phyloP scores from a whole-genome alignment of 164 flowering plant species.

The Magnolia sinica region DNA sequence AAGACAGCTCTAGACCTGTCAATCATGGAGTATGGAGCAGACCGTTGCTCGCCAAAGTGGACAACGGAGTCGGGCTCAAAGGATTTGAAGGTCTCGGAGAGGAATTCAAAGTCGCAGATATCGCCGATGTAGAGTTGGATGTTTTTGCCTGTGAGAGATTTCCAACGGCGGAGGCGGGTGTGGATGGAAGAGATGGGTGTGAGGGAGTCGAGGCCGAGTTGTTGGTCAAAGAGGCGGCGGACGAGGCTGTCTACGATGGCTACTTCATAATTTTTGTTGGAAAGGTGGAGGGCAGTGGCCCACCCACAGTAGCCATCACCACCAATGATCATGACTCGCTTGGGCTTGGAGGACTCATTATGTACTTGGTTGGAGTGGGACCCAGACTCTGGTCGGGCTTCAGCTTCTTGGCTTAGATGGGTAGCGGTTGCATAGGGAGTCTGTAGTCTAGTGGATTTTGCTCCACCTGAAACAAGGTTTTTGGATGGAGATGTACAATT shows the following conservation, averaged over 20 bases:
- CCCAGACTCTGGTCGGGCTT: conserved; percentile 34
- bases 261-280: conserved; percentile 81
- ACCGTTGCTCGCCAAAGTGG: conserved; percentile 96
- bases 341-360: conserved; percentile 36
- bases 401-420: conserved; percentile 48
- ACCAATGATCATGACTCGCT: conserved; percentile 89
- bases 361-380: conserved; percentile 27
- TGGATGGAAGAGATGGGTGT: conserved; percentile 93
- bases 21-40: conserved; percentile 98
- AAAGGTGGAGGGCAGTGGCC: conserved; percentile 97
- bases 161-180: conserved; percentile 73
- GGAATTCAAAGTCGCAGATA: conserved; percentile 86
- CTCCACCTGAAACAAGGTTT: conserved; percentile 25
- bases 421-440: conserved; percentile 42
- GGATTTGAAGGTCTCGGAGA: conserved; percentile 71
- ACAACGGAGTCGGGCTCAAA: conserved; percentile 90
- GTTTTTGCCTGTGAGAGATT: conserved; percentile 66
- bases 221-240: conserved; percentile 88
- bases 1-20: conserved; percentile 89
- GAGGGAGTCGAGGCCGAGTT: conserved; percentile 85
- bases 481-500: conserved; percentile 23
- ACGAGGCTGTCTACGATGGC: conserved; percentile 86
- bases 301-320: conserved; percentile 99
- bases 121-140: conserved; percentile 81
- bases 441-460: conserved; percentile 19